phyloP scores from a whole-genome alignment of 768 basidiomycete genomes.

The Hirschioporus abietinus region DNA sequence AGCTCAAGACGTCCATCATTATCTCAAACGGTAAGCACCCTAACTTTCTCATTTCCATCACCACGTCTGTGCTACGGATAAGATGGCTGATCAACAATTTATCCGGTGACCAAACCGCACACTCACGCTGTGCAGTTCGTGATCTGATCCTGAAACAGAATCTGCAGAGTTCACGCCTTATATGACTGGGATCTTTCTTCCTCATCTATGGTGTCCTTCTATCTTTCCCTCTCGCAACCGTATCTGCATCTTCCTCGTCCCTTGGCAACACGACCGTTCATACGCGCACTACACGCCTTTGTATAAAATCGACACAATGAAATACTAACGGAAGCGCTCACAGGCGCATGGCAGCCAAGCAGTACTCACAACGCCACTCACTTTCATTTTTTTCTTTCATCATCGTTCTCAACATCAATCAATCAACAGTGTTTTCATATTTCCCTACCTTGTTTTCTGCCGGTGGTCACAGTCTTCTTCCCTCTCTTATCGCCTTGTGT shows the following conservation, averaged over 20 bases:
- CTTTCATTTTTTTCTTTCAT: not conserved
- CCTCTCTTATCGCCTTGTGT: not conserved
- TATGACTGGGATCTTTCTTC: not conserved
- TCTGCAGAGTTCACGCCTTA: constrained; percentile 33
- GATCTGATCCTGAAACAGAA: constrained; percentile 67
- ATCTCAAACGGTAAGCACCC: constrained; percentile 58
- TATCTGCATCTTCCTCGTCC: not conserved
- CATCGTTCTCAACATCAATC: not conserved
- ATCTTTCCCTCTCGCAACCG: not conserved
- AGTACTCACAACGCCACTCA: not conserved
- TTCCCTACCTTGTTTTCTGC: not conserved
- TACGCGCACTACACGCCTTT: not conserved
- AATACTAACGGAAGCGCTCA: not conserved
- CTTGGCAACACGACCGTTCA: not conserved
- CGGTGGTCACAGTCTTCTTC: not conserved
- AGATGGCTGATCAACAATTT: not conserved
- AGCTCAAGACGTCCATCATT: constrained; percentile 64
- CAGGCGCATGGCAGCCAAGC: not conserved
- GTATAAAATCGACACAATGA: not conserved
- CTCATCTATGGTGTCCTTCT: not conserved
- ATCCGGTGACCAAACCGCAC: constrained; percentile 3
- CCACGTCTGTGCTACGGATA: constrained; percentile 5
- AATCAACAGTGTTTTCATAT: not conserved
- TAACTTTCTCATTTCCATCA: not conserved
- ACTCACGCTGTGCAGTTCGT: constrained; percentile 40